These are phyloP conservation scores for Saccharomyces hybrid DNA, from an alignment of 1,139 yeast genomes.

Conservation along the genomic window DNA sequence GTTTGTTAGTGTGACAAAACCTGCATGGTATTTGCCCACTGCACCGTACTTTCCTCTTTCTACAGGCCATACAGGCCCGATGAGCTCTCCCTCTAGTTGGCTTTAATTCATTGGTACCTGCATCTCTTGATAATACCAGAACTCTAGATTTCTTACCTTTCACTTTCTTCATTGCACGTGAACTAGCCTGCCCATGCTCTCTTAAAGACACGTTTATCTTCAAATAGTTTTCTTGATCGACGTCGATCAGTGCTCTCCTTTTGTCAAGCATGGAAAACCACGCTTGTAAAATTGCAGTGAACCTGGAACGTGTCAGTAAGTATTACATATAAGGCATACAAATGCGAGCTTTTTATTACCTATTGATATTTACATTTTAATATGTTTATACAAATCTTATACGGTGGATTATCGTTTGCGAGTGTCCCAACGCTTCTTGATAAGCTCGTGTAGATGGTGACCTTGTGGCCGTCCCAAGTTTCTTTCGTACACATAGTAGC, in stretches of 20 bases:
- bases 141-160: constrained; percentile 14
- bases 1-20: constrained; percentile 74
- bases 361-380: not conserved
- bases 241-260: not conserved
- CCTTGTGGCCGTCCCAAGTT: constrained; percentile 49
- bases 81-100: constrained; percentile 65
- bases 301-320: not conserved
- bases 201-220: not conserved
- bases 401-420: not conserved
- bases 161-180: constrained; percentile 1
- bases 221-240: not conserved
- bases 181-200: not conserved
- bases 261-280: not conserved
- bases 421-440: constrained; percentile 29
- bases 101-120: constrained; percentile 18
- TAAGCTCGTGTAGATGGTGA: constrained; percentile 46
- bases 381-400: not conserved
- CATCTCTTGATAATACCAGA: constrained; percentile 22
- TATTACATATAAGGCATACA: not conserved
- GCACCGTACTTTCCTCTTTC: constrained; percentile 75
- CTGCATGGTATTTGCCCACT: constrained; percentile 85
- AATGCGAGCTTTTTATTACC: not conserved
- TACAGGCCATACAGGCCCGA: constrained; percentile 77
- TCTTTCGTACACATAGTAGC: constrained; percentile 53
- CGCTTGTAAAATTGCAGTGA: not conserved